Evolutionary conservation across 768 basidiomycete genomes (phyloP), one percentile per base, ranked within the genome.

Genomic region (Tricholoma sp.): DNA sequence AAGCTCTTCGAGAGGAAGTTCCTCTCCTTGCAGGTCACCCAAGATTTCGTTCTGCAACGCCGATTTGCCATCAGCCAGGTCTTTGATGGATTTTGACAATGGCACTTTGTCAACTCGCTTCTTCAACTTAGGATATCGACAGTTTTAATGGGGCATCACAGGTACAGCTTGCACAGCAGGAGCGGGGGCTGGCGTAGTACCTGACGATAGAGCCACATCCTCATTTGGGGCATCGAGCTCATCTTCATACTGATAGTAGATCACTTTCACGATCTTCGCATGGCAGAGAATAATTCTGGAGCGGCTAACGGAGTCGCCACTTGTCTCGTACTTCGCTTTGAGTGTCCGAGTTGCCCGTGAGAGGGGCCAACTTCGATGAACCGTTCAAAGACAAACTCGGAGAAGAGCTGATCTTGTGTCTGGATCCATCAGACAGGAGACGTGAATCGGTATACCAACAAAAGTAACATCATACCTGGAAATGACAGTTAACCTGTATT

Each of bases 351-450:
- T 80, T 0, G 94, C 94, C 94, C 9, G 94, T 98, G 97, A 4
- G 94, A 94, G 39, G 97, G 97, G 31, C 97, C 97, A 53, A 99
- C 77, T 70, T 99, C 97, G 65, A 99, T 88, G 65, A 98, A 80
- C 14, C 97, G 86, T 72, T 98, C 96, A 66, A 97, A 97, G 46
- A 79, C 78, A 78, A 85, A 97, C 9, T 85, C 72, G 10, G 79
- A 82, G 78, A 99, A 99, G 56, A 99, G 81, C 22, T 90, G 81
- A 66, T 99, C 97, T 69, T 99, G 97, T 0, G 96, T 99, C 76
- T 98, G 91, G 66, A 99, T 99, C 97, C 97, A 99, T 51, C 95
- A 89, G 18, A 99, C 96, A 6, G 97, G 95, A 1, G 96, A 98
- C 0, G 96, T 96, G 65, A 96, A 98, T 70, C 98, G 97, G 69